phyloP scores from a whole-genome alignment of 2,329 filamentous ascomycete species.

The Fusarium sororula region DNA sequence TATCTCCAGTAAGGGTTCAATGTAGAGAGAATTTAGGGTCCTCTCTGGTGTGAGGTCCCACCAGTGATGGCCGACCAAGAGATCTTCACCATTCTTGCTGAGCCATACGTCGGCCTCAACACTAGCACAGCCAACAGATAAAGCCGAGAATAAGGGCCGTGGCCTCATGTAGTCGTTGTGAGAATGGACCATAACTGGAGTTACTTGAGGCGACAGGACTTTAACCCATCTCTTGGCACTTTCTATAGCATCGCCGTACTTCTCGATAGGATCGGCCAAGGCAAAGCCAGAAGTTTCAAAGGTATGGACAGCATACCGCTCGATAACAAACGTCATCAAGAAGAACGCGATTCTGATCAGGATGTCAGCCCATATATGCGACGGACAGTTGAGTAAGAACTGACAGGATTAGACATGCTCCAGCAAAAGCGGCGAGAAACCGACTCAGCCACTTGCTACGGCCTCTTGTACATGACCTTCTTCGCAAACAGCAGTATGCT shows the following conservation, averaged over 20 bases:
- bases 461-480: background rate
- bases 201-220: slow-evolving; percentile 22
- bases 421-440: background rate
- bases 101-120: slow-evolving; percentile 77
- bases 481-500: background rate
- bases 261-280: slow-evolving; percentile 20
- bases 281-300: slow-evolving; percentile 23
- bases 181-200: slow-evolving; percentile 56
- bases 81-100: slow-evolving; percentile 51
- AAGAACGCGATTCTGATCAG: slow-evolving; percentile 16
- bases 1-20: slow-evolving; percentile 69
- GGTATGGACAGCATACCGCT: slow-evolving; percentile 22
- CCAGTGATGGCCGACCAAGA: slow-evolving; percentile 71
- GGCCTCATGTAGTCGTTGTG: slow-evolving; percentile 76
- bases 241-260: slow-evolving; percentile 10
- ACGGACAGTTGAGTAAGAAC: background rate
- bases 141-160: slow-evolving; percentile 69
- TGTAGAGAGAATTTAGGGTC: slow-evolving; percentile 70
- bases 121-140: slow-evolving; percentile 66
- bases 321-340: slow-evolving; percentile 14
- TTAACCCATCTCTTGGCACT: slow-evolving; percentile 29
- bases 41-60: slow-evolving; percentile 55
- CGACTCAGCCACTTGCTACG: slow-evolving; percentile 1
- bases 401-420: slow-evolving; percentile 15
- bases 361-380: background rate